Evolutionary conservation across 2,329 filamentous ascomycete species (phyloP), one percentile per base, ranked within the genome.

Genomic region (Dactylellina cionopaga): DNA sequence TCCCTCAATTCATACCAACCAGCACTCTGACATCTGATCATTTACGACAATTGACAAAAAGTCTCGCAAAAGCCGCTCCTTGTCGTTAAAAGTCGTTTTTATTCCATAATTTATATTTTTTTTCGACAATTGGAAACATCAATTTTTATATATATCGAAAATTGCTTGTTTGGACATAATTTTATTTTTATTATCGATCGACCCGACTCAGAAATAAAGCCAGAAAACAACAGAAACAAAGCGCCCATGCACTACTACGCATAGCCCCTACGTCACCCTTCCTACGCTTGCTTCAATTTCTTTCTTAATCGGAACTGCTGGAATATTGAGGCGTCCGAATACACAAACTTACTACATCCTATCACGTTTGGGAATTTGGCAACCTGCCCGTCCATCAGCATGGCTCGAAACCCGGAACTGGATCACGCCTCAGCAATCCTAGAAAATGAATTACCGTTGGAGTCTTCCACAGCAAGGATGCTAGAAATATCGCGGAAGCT

Each of bases 1-100:
- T 51, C 27, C 49, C 31, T 19, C 58, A 17, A 39, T 35, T 47
- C 9, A 68, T n/a, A n/a, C n/a, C n/a, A n/a, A 65, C 52, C 29
- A 60, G 15, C 33, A n/a, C 27, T 60, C 43, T 60, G 46, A 24
- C 68, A 65, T 72, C 68, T 72, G 68, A 72, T 72, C 54, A 22
- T 54, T 24, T 46, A 55, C 44, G 19, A 51, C 43, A 27, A 19
- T 47, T 33, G 19, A 24, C 31, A 39, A 55, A 51, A 55, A 55
- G 35, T 55, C n/a, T 41, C 33, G 22, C n/a, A 55, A 24, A 54
- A 55, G 17, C 33, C 24, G 43, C 24, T 39, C 35, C 43, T 29
- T 24, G 52, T 27, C 24, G 33, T 2, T 37, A 9, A 24, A 19
- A 31, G 3, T 17, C 33, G 22, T 19, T 33, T 33, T 24, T 2